A percentile compares a stretch with the other conserved stretches of the same genome.
Conservation (phyloP, 495 filamentous ascomycete genomes). For the Aspergillus bridgeri region DNA sequence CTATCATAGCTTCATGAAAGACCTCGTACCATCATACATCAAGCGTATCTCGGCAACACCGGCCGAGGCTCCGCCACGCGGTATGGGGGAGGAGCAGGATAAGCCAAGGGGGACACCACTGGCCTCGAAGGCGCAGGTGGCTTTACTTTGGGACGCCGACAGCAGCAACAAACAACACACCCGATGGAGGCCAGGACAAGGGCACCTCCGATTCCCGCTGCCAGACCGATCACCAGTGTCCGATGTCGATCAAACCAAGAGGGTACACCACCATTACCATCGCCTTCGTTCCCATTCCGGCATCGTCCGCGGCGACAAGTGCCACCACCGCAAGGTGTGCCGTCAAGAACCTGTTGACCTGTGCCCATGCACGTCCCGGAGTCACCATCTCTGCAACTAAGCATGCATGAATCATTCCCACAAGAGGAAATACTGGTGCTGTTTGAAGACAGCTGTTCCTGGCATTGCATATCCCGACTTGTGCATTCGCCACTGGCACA, state of each 20-base stretch:
- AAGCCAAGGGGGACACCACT: neutral
- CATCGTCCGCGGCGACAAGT: constrained; percentile 66
- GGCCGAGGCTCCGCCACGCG: neutral
- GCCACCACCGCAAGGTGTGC: constrained; percentile 74
- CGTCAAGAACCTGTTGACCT: constrained; percentile 81
- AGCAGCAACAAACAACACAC: constrained; percentile 52
- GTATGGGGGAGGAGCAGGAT: neutral
- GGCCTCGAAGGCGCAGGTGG: neutral
- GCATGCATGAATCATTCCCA: constrained; percentile 66
- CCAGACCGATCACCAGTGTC: constrained; percentile 64
- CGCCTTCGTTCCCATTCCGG: constrained; percentile 24
- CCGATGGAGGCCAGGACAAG: constrained; percentile 53
- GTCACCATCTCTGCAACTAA: constrained; percentile 64
- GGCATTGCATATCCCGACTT: constrained; percentile 57
- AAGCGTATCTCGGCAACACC: neutral
- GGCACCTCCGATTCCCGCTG: constrained; percentile 57
- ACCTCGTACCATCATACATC: neutral
- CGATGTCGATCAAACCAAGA: constrained; percentile 63
- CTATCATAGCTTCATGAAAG: neutral
- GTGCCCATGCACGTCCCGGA: constrained; percentile 65
- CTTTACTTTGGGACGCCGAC: neutral
- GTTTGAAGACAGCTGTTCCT: neutral
- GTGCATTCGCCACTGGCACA: constrained; percentile 89
- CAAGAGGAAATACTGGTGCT: constrained; percentile 9
- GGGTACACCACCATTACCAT: constrained; percentile 52